phyloP scores from a whole-genome alignment of 441 rosid species.

The Hypseocharis bilobata region DNA sequence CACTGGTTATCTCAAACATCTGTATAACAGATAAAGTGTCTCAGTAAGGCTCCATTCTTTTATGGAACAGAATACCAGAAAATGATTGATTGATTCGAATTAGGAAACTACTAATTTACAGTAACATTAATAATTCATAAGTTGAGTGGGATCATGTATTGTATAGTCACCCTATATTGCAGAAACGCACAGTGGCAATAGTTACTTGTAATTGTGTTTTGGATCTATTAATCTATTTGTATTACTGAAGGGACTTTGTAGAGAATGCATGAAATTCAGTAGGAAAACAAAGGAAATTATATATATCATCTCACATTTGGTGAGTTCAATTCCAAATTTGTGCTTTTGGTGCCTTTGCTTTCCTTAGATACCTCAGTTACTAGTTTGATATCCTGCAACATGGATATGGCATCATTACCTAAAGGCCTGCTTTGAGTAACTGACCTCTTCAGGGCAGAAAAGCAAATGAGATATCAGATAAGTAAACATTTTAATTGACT shows the following conservation, averaged over 20 bases:
- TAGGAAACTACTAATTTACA: conserved; percentile 1
- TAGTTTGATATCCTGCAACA: conserved; percentile 20
- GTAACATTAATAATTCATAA: no score
- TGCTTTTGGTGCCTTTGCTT: not conserved
- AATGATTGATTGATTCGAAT: not conserved
- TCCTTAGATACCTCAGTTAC: conserved; percentile 17
- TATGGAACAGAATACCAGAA: not conserved
- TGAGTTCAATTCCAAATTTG: conserved; percentile 5
- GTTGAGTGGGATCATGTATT: no score
- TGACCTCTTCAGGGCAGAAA: not conserved
- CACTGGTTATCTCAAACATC: conserved; percentile 14
- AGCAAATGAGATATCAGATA: not conserved
- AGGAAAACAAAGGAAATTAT: not conserved
- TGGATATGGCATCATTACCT: conserved; percentile 7
- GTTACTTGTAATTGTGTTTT: not conserved
- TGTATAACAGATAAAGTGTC: not conserved
- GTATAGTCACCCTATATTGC: no score
- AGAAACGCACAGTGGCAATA: no score
- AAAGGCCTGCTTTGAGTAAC: not conserved
- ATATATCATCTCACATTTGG: conserved; percentile 8
- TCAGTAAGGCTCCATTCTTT: not conserved
- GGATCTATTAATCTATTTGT: not conserved
- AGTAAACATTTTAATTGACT: not conserved
- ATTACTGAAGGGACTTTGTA: not conserved
- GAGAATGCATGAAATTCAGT: not conserved